Base-by-base conservation (phyloP, 768 basidiomycete species). In the Boletus patriciae region DNA sequence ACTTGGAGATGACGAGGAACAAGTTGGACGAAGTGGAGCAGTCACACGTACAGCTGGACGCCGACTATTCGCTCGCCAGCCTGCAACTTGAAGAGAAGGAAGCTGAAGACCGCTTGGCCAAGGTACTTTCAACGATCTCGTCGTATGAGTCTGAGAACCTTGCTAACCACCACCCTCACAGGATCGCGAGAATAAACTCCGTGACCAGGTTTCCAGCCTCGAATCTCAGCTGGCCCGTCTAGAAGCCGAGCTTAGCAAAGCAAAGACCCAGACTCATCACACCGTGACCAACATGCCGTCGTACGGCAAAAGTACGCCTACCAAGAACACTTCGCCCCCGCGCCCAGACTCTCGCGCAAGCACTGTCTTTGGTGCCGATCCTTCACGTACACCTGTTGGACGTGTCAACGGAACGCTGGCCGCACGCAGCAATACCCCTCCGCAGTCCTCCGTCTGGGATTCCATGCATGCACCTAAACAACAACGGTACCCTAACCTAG, bases 311-410 rank as follows among this genome's bases (percentile, higher is more conserved):
- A 52, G 44, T 15, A 29, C n/a, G 8, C 47, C 55, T 2, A 33
- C 38, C 46, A 73, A 75, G 57, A 66, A 69, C 23, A 75, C 79
- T 47, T 73, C 78, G 3, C 79, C 80, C 38, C 74, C 81, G 23
- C 85, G 89, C 33, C 86, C 89, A n/a, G 85, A 88, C 67, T 92
- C 90, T 12, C 84, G 90, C 10, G 76, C 85, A 6, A 90, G 88
- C 71, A 86, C 84, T 0, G 66, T 82, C 43, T 84, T 84, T 63
- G 74, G 71, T 38, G 75, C 74, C 18, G 77, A 78, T 48, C 82
- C 83, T 18, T 75, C 81, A 37, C 75, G 71, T 10, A 83, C 84
- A 12, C 83, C 86, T 9, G 80, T 77, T 52, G 76, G 74, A 36
- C 76, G 73, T 50, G 57, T 65, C 52, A 73, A 73, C 48, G 74